A percentile compares a stretch with the other conserved stretches of the same genome.
phyloP scores from a whole-genome alignment of 257 asterid species.

The Solanum habrochaites region DNA sequence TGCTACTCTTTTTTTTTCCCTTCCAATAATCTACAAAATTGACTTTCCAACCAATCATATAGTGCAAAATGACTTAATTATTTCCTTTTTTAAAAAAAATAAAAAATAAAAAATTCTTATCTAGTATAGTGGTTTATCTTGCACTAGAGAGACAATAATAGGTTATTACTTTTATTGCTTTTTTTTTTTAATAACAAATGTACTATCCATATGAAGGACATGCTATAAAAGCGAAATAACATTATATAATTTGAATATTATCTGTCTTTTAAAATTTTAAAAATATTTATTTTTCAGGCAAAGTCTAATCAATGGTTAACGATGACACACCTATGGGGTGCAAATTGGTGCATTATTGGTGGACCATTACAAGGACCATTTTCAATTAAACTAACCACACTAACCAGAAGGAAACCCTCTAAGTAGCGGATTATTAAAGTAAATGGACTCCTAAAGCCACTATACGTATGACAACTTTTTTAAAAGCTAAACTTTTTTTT shows the following conservation, averaged over 20 bases:
- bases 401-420: slow-evolving; percentile 45
- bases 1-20: background rate
- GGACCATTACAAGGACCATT: slow-evolving; percentile 85
- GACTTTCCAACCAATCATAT: background rate
- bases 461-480: slow-evolving; percentile 84
- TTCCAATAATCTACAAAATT: background rate
- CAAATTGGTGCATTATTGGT: slow-evolving; percentile 75
- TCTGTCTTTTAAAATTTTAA: background rate
- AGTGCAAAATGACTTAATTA: background rate
- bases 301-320: slow-evolving; percentile 67
- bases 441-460: slow-evolving; percentile 95
- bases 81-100: no score
- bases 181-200: background rate
- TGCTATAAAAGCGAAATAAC: background rate
- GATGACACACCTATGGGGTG: slow-evolving; percentile 93
- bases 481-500: background rate
- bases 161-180: background rate
- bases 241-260: background rate
- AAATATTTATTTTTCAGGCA: slow-evolving; percentile 2
- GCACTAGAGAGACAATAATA: background rate
- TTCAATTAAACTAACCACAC: slow-evolving; percentile 66
- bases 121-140: background rate
- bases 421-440: slow-evolving; percentile 67
- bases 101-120: no score
- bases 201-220: background rate